Evolutionary conservation across 768 basidiomycete species (phyloP).

Genomic region (Pleurotus eryngii): DNA sequence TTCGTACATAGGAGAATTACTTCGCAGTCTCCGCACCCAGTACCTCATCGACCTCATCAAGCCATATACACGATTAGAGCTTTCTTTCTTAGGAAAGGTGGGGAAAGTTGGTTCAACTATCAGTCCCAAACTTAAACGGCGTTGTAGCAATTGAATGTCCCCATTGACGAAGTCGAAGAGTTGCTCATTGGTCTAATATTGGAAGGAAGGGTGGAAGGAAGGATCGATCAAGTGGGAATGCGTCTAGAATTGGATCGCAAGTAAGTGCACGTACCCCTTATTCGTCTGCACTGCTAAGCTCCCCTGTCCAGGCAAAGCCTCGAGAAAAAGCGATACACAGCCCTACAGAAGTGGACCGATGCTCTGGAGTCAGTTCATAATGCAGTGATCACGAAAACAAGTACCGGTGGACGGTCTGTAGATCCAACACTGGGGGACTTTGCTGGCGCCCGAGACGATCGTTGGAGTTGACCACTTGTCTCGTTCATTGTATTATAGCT

Average conservation of each 20-base stretch:
- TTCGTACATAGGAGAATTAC: conserved; percentile 92
- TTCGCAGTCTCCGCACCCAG: conserved; percentile 90
- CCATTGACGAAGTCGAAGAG: conserved; percentile 87
- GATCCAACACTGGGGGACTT: conserved; percentile 33
- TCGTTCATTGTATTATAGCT: conserved; percentile 2
- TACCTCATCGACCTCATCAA: conserved; percentile 98
- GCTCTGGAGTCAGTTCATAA: conserved; percentile 75
- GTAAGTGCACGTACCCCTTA: conserved; percentile 38
- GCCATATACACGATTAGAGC: conserved; percentile 92
- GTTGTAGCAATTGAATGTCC: conserved; percentile 90
- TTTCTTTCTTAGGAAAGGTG: conserved; percentile 90
- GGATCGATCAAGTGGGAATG: conserved; percentile 96
- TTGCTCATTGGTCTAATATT: conserved; percentile 90
- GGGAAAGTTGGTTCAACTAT: conserved; percentile 9
- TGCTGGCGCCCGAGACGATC: conserved; percentile 28
- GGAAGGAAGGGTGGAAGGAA: conserved; percentile 95
- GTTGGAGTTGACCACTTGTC: conserved; percentile 28
- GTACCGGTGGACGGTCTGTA: conserved; percentile 34
- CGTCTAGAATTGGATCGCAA: conserved; percentile 86
- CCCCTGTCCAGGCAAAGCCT: conserved; percentile 63
- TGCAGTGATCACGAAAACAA: conserved; percentile 74
- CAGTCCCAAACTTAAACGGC: not conserved
- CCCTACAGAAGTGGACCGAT: conserved; percentile 79
- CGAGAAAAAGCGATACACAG: conserved; percentile 82
- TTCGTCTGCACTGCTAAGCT: not conserved